phyloP scores from a whole-genome alignment of 495 filamentous ascomycete genomes.

The Tuber microsphaerosporum region DNA sequence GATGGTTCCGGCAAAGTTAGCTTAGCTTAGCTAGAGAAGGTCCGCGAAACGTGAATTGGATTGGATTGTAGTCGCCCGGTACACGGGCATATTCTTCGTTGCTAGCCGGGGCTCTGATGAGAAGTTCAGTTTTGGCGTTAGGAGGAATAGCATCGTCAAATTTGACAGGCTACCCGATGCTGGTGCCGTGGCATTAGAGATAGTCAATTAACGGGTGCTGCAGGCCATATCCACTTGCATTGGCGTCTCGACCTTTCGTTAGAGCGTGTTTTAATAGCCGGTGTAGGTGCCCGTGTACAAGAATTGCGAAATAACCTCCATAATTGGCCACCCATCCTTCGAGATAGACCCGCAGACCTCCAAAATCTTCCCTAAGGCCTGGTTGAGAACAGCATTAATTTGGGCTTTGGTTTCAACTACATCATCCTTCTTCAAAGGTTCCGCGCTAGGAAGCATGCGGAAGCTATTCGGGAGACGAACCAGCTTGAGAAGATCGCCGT shows the following conservation, averaged over 20 bases:
- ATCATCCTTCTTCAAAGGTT: slow-evolving; percentile 89
- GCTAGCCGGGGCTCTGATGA: too few relatives aligned
- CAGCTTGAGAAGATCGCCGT: slow-evolving; percentile 88
- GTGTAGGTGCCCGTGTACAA: too few relatives aligned
- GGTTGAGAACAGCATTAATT: slow-evolving; percentile 56
- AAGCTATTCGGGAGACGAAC: slow-evolving; percentile 97
- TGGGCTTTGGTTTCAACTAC: slow-evolving; percentile 78
- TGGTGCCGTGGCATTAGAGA: slow-evolving; percentile 80
- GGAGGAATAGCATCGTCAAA: slow-evolving; percentile 92
- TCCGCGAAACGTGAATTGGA: slow-evolving; percentile 93
- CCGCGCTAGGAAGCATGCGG: slow-evolving; percentile 93
- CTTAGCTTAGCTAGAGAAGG: slow-evolving; percentile 92
- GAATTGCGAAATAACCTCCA: slow-evolving; percentile 92
- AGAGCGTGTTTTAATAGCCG: slow-evolving; percentile 92
- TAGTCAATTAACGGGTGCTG: slow-evolving; percentile 90
- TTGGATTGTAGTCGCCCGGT: slow-evolving; percentile 95
- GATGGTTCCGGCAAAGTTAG: slow-evolving; percentile 92
- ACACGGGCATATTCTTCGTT: slow-evolving; percentile 97
- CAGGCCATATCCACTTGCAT: slow-evolving; percentile 88
- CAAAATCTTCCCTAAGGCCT: slow-evolving; percentile 98
- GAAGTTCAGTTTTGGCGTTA: slow-evolving; percentile 82
- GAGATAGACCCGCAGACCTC: slow-evolving; percentile 95
- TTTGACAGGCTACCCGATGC: slow-evolving; percentile 90
- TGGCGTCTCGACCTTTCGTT: slow-evolving; percentile 88
- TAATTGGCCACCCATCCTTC: slow-evolving; percentile 46